Evolutionary conservation across 2,329 filamentous ascomycete species (phyloP), one percentile per base, ranked within the genome.

Genomic region (Emergomyces orientalis): DNA sequence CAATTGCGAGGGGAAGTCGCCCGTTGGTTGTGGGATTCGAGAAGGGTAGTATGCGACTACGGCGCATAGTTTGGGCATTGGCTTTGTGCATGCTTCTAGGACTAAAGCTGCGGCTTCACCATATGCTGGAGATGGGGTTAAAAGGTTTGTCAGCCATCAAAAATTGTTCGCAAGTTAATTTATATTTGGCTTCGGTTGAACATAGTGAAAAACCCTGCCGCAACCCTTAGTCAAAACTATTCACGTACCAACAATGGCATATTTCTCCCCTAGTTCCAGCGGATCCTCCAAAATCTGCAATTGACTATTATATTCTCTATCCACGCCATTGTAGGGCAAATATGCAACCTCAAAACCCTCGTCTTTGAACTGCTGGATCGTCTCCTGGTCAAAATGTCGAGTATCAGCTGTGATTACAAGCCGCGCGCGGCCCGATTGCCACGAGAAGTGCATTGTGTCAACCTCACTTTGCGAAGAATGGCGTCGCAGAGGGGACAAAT

Each of bases 21-120:
- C 69, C 54, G 73, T 70, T 0, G 79, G 78, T 47, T 80, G 77
- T 0, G 86, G 84, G 61, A 87, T 82, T 17, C 77, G 74, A 49
- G 80, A 78, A 0, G 86, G 86, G 67, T 88, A 88, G 75, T 87
- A 88, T 22, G 84, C 84, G 30, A 87, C 76, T 2, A 88, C 76
- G 0, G 82, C 83, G 65, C 80, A 81, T 14, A 88, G 79, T 6
- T 74, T 82, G 81, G 43, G 83, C 80, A 78, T 80, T 2, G 84
- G 81, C 67, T 83, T 82, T 32, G 79, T 78, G 65, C 82, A 84
- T 14, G 82, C 79, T 61, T 86, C 81, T 52, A 88, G 78, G 57
- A 82, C 84, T 41, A 82, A 75, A 17, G 82, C 74, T n/a, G 85
- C 85, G 9, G 85, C 84, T 60, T 85, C 80, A 11, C 84, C 85